phyloP scores from a whole-genome alignment of 306 rosid species.

The Herpetospermum pedunculosum region DNA sequence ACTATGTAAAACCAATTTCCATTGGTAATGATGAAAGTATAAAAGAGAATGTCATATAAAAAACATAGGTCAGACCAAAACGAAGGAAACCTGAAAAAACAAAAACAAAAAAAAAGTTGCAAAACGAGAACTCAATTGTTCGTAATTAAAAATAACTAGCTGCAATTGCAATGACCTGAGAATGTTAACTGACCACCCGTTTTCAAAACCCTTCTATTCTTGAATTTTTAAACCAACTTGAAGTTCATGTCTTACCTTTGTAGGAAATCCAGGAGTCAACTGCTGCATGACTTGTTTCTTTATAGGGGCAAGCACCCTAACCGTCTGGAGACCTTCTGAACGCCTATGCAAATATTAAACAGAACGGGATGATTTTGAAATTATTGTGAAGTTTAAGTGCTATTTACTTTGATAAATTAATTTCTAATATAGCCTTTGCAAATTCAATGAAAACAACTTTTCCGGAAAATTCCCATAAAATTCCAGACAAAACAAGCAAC shows the following conservation, averaged over 20 bases:
- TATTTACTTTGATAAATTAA: neutral
- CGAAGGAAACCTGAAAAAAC: neutral
- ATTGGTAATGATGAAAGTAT: neutral
- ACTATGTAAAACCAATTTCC: neutral
- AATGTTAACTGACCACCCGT: neutral
- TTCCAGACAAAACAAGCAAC: neutral
- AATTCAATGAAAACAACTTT: conserved; percentile 8
- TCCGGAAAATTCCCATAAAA: conserved; percentile 12
- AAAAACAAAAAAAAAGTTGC: too few relatives aligned
- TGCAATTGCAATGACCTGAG: neutral
- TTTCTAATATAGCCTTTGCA: conserved; percentile 2
- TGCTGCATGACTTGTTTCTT: conserved; percentile 61
- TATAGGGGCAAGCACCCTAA: conserved; percentile 82
- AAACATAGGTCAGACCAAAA: neutral
- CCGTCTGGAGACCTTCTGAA: conserved; percentile 79
- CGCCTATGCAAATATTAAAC: conserved; percentile 35
- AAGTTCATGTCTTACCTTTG: conserved; percentile 41
- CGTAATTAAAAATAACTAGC: neutral
- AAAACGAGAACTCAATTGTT: neutral
- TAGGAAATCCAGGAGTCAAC: conserved; percentile 75
- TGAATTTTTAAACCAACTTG: neutral
- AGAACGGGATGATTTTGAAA: conserved; percentile 7
- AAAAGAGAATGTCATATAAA: neutral
- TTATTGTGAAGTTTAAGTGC: neutral
- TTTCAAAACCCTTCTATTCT: neutral